Evolutionary conservation across 2,329 filamentous ascomycete genomes (phyloP).

Genomic region (Curvularia sp.): DNA sequence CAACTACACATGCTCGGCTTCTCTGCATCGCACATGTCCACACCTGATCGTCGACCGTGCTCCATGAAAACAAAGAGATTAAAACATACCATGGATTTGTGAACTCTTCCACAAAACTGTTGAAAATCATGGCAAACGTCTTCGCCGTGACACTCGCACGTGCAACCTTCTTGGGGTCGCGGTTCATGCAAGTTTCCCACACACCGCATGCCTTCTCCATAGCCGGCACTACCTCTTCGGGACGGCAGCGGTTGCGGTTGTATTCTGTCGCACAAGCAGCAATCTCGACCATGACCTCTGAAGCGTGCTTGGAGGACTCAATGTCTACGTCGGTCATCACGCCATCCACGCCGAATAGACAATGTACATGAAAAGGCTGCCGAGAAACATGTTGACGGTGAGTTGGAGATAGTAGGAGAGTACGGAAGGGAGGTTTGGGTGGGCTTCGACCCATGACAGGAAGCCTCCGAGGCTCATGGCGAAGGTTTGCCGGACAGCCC

Average conservation of each 20-base stretch:
- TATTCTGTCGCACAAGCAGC: slow-evolving; percentile 76
- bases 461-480: slow-evolving; percentile 54
- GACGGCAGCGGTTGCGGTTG: slow-evolving; percentile 75
- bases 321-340: slow-evolving; percentile 77
- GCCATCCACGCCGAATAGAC: slow-evolving; percentile 73
- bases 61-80: slow-evolving; percentile 8
- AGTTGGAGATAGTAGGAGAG: slow-evolving; percentile 72
- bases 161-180: slow-evolving; percentile 78
- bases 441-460: slow-evolving; percentile 68
- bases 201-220: slow-evolving; percentile 75
- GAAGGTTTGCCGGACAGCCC: slow-evolving; percentile 30
- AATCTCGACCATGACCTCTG: slow-evolving; percentile 75
- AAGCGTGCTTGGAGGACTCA: slow-evolving; percentile 72
- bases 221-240: slow-evolving; percentile 71
- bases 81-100: slow-evolving; percentile 73
- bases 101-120: slow-evolving; percentile 90
- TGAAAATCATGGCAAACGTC: slow-evolving; percentile 91
- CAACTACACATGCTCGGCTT: background rate
- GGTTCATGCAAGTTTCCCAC: slow-evolving; percentile 88
- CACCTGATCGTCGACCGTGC: background rate
- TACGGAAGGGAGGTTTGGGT: slow-evolving; percentile 70
- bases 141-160: slow-evolving; percentile 81
- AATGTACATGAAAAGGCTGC: slow-evolving; percentile 66
- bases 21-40: too few relatives aligned
- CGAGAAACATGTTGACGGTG: slow-evolving; percentile 69